Conservation (phyloP, 805 yeast genomes). For the Ogataea populi-albae region DNA sequence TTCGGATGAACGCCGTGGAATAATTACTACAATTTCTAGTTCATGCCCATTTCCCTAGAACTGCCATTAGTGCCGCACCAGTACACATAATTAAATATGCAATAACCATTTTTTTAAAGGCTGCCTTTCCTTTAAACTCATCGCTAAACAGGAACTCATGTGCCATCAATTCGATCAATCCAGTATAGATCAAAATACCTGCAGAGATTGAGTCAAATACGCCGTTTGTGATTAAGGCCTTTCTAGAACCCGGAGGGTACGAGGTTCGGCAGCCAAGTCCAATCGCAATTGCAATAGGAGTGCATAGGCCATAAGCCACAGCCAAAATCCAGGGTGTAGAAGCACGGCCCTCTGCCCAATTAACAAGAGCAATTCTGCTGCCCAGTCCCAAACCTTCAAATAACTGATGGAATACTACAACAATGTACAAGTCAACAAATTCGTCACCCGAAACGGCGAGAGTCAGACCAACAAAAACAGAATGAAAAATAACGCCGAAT, state of each 20-base stretch:
- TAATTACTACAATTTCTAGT: not conserved
- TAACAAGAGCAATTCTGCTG: constrained; percentile 61
- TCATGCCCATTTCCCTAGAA: constrained; percentile 72
- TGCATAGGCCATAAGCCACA: constrained; percentile 49
- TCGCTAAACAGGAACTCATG: constrained; percentile 65
- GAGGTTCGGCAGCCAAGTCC: constrained; percentile 72
- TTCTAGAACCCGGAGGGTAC: constrained; percentile 57
- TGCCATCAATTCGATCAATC: constrained; percentile 76
- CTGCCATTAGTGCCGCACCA: constrained; percentile 78
- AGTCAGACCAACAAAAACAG: constrained; percentile 76
- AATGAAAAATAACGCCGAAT: constrained; percentile 80
- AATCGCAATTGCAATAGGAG: constrained; percentile 74
- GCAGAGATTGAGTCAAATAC: constrained; percentile 72
- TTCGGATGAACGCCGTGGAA: constrained; percentile 1
- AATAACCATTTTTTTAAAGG: constrained; percentile 46
- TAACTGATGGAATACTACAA: constrained; percentile 69
- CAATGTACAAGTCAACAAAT: constrained; percentile 68
- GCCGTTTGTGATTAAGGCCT: constrained; percentile 65
- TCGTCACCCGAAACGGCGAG: constrained; percentile 77
- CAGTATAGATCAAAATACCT: constrained; percentile 75
- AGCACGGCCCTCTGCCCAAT: constrained; percentile 41
- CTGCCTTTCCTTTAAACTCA: constrained; percentile 60
- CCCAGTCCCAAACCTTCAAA: constrained; percentile 89
- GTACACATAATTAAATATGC: constrained; percentile 54
- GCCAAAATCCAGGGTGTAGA: constrained; percentile 59